Evolutionary conservation across 2,329 filamentous ascomycete genomes (phyloP), one percentile per base, ranked within the genome.

Genomic region (Endocalyx cinctus): DNA sequence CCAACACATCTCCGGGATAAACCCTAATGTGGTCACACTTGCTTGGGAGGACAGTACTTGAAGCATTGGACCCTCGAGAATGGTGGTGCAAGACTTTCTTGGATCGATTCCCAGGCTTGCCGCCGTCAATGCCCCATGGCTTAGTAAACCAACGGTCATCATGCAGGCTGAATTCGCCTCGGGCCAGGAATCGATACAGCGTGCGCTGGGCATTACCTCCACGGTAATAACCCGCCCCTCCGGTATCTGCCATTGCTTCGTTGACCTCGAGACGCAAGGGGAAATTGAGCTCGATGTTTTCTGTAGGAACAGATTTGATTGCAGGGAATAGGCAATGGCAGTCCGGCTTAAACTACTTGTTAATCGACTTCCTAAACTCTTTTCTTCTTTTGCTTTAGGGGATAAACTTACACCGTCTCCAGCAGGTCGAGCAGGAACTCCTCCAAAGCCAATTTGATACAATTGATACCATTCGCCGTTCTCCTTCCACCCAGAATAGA

Each of bases 271-370:
- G 62, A 13, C 64, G 58, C 10, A 70, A 54, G 3, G 66, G 67
- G 41, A 64, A 70, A 35, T 67, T 65, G 4, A 69, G 47, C 40
- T 70, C 67, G 27, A 67, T 64, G 29, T 58, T 66, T 45, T 72
- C 68, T 0, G 64, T 66, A 0, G 67, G 67, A 16, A 70, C 67
- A 2, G 61, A 65, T 39, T 70, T 72, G 51, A 71, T 70, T 2
- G 65, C 64, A 0, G 68, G 67, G 47, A 70, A 71, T 3, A 72
- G 51, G 29, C 67, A 70, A 43, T 71, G 67, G 36, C 67, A 70
- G 41, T 72, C 66, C 2, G 62, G 64, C n/a, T n/a, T n/a, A n/a
- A n/a, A n/a, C n/a, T n/a, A n/a, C n/a, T n/a, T n/a, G n/a, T n/a
- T n/a, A n/a, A n/a, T n/a, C n/a, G n/a, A n/a, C n/a, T n/a, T n/a